phyloP scores from a whole-genome alignment of 805 yeast species.

The Starmerella bombicola region DNA sequence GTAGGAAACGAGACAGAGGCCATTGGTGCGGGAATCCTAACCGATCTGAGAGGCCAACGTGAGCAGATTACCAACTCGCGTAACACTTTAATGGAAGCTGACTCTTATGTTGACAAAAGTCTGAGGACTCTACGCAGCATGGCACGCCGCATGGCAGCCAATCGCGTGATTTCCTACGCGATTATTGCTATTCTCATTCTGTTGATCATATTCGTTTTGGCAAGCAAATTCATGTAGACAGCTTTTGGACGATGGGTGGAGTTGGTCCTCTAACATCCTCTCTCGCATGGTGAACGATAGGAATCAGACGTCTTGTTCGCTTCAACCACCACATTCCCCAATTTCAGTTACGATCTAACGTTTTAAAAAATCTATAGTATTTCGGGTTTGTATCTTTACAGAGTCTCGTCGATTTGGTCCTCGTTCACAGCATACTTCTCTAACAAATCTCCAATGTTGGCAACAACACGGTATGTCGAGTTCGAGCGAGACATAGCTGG shows the following conservation, averaged over 20 bases:
- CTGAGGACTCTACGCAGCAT: conserved; percentile 75
- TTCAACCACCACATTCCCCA: no score
- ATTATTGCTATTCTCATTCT: conserved; percentile 78
- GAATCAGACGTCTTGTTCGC: no score
- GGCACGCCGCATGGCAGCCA: conserved; percentile 87
- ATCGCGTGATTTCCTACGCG: conserved; percentile 78
- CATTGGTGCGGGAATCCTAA: conserved; percentile 80
- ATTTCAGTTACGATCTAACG: no score
- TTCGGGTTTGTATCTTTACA: no score
- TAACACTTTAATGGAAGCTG: conserved; percentile 79
- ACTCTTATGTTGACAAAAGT: conserved; percentile 80
- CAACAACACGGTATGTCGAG: conserved; percentile 18
- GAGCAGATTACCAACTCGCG: conserved; percentile 83
- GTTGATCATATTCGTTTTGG: conserved; percentile 68
- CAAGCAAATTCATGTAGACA: conserved; percentile 60
- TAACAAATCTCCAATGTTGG: conserved; percentile 20
- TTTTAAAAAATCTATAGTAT: no score
- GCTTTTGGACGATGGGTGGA: no score
- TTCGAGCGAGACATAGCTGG: conserved; percentile 12
- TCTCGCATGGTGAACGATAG: no score
- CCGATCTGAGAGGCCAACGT: conserved; percentile 80
- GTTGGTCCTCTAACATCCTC: no score
- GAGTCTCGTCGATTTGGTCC: conserved; percentile 18
- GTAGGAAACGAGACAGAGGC: conserved; percentile 85
- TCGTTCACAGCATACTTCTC: conserved; percentile 18